phyloP scores from a whole-genome alignment of 495 filamentous ascomycete genomes.

The Penicillium pancosmium region DNA sequence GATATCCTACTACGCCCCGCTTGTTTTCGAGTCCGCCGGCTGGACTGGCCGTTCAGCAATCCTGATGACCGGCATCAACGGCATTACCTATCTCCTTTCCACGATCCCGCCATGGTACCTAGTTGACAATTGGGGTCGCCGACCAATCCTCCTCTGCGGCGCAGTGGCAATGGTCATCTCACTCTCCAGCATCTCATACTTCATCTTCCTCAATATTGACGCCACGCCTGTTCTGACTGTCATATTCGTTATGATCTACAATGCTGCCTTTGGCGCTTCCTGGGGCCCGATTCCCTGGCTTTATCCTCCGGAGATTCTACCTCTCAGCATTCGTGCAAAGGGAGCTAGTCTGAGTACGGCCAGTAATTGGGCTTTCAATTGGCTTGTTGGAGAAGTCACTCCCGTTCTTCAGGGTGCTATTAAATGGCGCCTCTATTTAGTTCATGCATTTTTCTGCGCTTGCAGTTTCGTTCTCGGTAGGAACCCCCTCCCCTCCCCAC shows the following conservation, averaged over 20 bases:
- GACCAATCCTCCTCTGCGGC: conserved; percentile 86
- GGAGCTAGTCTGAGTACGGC: conserved; percentile 96
- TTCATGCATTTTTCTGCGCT: conserved; percentile 97
- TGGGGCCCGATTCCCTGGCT: conserved; percentile 99
- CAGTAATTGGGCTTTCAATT: conserved; percentile 98
- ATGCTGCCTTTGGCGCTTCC: conserved; percentile 96
- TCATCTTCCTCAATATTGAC: conserved; percentile 81
- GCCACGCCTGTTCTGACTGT: conserved; percentile 84
- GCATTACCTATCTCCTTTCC: conserved; percentile 83
- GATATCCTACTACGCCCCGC: conserved; percentile 96
- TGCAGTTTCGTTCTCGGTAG: conserved; percentile 95
- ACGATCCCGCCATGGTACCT: conserved; percentile 97
- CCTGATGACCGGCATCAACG: conserved; percentile 97
- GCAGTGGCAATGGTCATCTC: conserved; percentile 90
- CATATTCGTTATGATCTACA: conserved; percentile 96
- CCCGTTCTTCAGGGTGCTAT: conserved; percentile 90
- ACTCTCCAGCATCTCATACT: conserved; percentile 92
- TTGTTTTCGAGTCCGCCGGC: conserved; percentile 94
- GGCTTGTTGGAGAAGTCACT: conserved; percentile 93
- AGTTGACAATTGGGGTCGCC: conserved; percentile 89
- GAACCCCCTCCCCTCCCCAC: conserved; percentile 28
- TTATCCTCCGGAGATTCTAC: conserved; percentile 96
- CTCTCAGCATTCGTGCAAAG: conserved; percentile 95
- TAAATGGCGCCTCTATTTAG: conserved; percentile 87
- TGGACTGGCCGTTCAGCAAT: conserved; percentile 90